Conservation (phyloP, 192 early-diverging fungal genomes). For the Rhizoclosmatium globosum region DNA sequence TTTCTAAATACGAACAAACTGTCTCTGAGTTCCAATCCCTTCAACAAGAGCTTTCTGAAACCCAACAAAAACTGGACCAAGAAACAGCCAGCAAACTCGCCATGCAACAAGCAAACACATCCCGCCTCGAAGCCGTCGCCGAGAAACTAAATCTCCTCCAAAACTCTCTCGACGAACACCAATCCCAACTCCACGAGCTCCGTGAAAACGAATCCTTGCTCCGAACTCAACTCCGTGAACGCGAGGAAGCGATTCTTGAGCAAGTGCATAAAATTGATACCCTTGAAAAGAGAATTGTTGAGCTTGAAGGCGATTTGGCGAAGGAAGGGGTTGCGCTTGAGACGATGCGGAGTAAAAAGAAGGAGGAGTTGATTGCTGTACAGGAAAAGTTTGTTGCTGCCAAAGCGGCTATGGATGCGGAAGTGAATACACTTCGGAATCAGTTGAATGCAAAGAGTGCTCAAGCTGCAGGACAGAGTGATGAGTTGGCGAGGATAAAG, state of each 20-base stretch:
- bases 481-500: slow-evolving; percentile 50
- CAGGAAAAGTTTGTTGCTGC: slow-evolving; percentile 58
- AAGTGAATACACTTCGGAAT: slow-evolving; percentile 47
- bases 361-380: slow-evolving; percentile 57
- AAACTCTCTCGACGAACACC: slow-evolving; percentile 49
- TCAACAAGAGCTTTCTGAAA: slow-evolving; percentile 37
- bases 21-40: slow-evolving; percentile 27
- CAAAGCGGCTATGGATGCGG: slow-evolving; percentile 56
- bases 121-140: slow-evolving; percentile 50
- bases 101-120: slow-evolving; percentile 49
- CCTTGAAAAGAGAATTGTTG: slow-evolving; percentile 33
- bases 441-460: slow-evolving; percentile 45
- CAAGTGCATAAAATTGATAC: slow-evolving; percentile 31
- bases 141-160: slow-evolving; percentile 57
- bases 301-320: slow-evolving; percentile 35
- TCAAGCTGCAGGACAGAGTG: slow-evolving; percentile 32
- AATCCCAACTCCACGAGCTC: slow-evolving; percentile 52
- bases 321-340: slow-evolving; percentile 38
- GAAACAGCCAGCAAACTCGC: slow-evolving; percentile 41
- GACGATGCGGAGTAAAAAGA: slow-evolving; percentile 49
- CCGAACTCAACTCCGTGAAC: slow-evolving; percentile 34
- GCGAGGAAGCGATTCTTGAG: slow-evolving; percentile 52
- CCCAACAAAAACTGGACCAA: slow-evolving; percentile 35
- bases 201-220: slow-evolving; percentile 45
- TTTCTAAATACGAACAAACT: slow-evolving; percentile 10